Evolutionary conservation across 2,329 filamentous ascomycete genomes (phyloP).

Genomic region (Ceratocystis alfenasii): DNA sequence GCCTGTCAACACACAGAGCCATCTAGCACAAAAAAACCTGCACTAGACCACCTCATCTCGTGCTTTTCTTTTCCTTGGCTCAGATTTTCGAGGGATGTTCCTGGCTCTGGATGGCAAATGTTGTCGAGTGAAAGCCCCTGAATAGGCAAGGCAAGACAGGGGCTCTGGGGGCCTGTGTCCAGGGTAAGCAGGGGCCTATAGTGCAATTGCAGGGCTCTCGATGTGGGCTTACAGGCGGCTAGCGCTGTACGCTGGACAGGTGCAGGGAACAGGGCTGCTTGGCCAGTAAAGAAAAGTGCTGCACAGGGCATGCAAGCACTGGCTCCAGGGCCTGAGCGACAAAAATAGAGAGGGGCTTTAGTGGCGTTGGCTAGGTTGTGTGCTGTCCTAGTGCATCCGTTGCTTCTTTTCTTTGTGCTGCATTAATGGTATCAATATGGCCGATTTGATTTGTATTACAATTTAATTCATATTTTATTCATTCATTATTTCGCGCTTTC

Average conservation of each 20-base stretch:
- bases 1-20: not conserved
- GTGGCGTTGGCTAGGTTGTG: too few species aligned
- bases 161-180: too few species aligned
- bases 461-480: not conserved
- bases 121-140: not conserved
- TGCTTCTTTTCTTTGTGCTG: not conserved
- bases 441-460: not conserved
- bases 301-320: too few species aligned
- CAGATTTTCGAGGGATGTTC: constrained; percentile 2
- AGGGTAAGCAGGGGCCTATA: not conserved
- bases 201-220: too few species aligned
- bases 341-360: too few species aligned
- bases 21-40: too few species aligned
- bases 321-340: too few species aligned
- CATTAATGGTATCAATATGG: not conserved
- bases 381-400: too few species aligned
- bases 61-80: constrained; percentile 4
- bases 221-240: not conserved
- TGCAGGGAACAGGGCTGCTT: not conserved
- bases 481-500: not conserved
- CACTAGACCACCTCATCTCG: not conserved
- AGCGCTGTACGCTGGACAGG: not conserved
- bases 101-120: constrained; percentile 1
- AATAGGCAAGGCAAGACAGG: not conserved
- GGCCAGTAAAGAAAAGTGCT: too few species aligned